A percentile compares a stretch with the other conserved stretches of the same genome.
Conservation (phyloP, 352 stramenopile species). For the Bremia lactucae region DNA sequence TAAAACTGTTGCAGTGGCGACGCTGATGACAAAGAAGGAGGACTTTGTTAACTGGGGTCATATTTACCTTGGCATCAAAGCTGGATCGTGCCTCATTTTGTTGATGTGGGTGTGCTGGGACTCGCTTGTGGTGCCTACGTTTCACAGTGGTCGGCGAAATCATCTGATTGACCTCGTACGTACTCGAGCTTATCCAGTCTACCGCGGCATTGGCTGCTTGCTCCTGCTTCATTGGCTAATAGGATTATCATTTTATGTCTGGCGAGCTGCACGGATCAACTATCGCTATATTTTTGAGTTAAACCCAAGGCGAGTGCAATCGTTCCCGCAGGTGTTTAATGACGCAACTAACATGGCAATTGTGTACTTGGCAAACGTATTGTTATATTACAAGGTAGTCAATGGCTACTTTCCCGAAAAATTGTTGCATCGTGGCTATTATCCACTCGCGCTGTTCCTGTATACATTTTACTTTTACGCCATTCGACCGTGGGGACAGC, state of each 20-base stretch:
- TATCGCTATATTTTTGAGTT: slow-evolving; percentile 96
- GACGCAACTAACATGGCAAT: slow-evolving; percentile 95
- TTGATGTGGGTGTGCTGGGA: slow-evolving; percentile 95
- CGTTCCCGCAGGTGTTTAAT: slow-evolving; percentile 88
- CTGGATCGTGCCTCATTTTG: slow-evolving; percentile 65
- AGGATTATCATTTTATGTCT: slow-evolving; percentile 86
- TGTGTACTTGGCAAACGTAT: slow-evolving; percentile 88
- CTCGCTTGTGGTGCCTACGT: slow-evolving; percentile 73
- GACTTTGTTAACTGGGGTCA: slow-evolving; percentile 69
- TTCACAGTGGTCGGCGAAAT: slow-evolving; percentile 49
- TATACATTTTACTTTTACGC: slow-evolving; percentile 92
- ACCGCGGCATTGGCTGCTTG: slow-evolving; percentile 90
- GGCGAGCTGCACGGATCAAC: slow-evolving; percentile 83
- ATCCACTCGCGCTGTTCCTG: slow-evolving; percentile 86
- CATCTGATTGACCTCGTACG: slow-evolving; percentile 69
- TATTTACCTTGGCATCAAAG: slow-evolving; percentile 81
- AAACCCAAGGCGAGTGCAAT: slow-evolving; percentile 71
- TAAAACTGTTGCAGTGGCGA: slow-evolving; percentile 54
- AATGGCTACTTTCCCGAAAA: slow-evolving; percentile 80
- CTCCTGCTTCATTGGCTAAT: slow-evolving; percentile 94
- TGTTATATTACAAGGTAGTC: slow-evolving; percentile 96
- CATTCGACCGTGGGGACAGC: slow-evolving; percentile 74
- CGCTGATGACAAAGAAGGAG: slow-evolving; percentile 68
- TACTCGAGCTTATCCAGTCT: slow-evolving; percentile 88
- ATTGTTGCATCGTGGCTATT: slow-evolving; percentile 79